Evolutionary conservation across 129 eudicot species (phyloP).

Genomic region (Escallonia rubra): DNA sequence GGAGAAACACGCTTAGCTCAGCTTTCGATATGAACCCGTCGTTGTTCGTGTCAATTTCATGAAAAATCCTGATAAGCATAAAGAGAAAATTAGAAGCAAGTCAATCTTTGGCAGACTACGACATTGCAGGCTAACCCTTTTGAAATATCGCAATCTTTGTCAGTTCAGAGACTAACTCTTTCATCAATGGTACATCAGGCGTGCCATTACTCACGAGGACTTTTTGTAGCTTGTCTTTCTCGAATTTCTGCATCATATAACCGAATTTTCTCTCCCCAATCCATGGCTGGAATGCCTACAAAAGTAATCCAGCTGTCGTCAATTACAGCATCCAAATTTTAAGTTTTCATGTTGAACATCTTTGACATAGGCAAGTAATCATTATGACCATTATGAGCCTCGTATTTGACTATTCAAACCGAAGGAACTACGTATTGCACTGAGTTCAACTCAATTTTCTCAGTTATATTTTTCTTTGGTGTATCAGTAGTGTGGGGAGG

Average conservation of each 20-base stretch:
- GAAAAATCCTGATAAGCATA: slow-evolving; percentile 35
- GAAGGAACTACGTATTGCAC: too few relatives aligned
- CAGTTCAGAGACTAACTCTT: slow-evolving; percentile 28
- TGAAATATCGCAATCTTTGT: too few relatives aligned
- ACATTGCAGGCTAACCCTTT: background rate
- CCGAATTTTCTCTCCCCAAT: slow-evolving; percentile 51
- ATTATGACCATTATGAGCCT: too few relatives aligned
- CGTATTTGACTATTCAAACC: too few relatives aligned
- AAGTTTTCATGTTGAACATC: background rate
- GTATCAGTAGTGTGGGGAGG: too few relatives aligned
- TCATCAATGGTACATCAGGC: slow-evolving; percentile 45
- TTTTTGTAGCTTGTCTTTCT: slow-evolving; percentile 43
- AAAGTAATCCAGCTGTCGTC: background rate
- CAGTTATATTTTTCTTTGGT: too few relatives aligned
- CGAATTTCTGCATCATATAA: slow-evolving; percentile 44
- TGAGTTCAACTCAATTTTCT: too few relatives aligned
- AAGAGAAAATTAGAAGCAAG: background rate
- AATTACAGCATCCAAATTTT: background rate
- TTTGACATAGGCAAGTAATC: too few relatives aligned
- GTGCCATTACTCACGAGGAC: slow-evolving; percentile 47
- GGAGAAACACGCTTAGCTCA: slow-evolving; percentile 52
- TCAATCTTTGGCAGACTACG: background rate
- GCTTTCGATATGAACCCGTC: slow-evolving; percentile 35
- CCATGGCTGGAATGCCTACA: slow-evolving; percentile 72
- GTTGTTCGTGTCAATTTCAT: slow-evolving; percentile 44